These are phyloP conservation scores for Astraeus odoratus DNA, from an alignment of 768 basidiomycete genomes.

Conservation along the genomic window DNA sequence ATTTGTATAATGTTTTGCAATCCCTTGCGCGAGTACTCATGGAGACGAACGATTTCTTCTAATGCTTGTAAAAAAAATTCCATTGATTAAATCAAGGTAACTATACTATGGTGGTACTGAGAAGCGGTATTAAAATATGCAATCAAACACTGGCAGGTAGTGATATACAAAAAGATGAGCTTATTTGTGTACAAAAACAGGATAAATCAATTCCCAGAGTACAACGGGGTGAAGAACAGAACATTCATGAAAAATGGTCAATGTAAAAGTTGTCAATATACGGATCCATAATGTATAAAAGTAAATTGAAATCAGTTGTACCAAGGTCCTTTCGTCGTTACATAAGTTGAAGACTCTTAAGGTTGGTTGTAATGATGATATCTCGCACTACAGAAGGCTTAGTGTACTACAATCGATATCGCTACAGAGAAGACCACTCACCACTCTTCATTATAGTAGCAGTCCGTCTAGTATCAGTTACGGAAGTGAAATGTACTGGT, in stretches of 20 bases:
- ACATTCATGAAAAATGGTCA: not conserved
- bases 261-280: not conserved
- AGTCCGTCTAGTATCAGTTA: constrained; percentile 74
- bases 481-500: constrained; percentile 71
- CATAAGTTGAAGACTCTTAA: constrained; percentile 44
- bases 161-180: constrained; percentile 1
- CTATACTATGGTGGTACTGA: constrained; percentile 1
- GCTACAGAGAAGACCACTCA: too few relatives aligned
- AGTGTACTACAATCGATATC: too few relatives aligned
- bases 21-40: not conserved
- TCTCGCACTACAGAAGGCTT: constrained; percentile 48
- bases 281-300: not conserved
- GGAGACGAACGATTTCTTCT: too few relatives aligned
- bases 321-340: constrained; percentile 8
- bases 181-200: constrained; percentile 10
- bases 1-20: constrained; percentile 12
- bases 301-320: constrained; percentile 8
- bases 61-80: not conserved
- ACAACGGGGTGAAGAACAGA: not conserved
- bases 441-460: constrained; percentile 68
- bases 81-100: not conserved
- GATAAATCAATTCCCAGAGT: not conserved
- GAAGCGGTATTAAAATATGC: constrained; percentile 12
- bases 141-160: too few relatives aligned
- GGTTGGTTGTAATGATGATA: constrained; percentile 61